Evolutionary conservation across 306 rosid genomes (phyloP).

Genomic region (Vicia villosa): DNA sequence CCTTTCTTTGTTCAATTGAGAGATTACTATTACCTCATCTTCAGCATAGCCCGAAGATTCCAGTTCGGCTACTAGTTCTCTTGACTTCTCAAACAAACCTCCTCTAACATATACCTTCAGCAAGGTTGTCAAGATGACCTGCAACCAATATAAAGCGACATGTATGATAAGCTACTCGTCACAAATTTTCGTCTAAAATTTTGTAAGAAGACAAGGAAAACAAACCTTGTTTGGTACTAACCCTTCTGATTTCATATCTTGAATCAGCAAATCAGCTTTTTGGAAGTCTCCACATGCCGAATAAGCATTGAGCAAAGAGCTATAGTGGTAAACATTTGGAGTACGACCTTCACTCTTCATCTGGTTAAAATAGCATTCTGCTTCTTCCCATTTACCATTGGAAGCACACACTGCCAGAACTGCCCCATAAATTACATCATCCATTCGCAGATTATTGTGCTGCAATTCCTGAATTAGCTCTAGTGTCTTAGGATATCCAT

Average conservation of each 20-base stretch:
- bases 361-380: constrained; percentile 70
- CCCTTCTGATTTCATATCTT: constrained; percentile 79
- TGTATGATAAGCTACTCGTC: not conserved
- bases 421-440: constrained; percentile 77
- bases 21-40: constrained; percentile 66
- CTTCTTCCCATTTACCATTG: constrained; percentile 73
- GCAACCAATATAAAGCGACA: constrained; percentile 34
- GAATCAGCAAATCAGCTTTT: constrained; percentile 72
- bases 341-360: constrained; percentile 79
- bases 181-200: not conserved
- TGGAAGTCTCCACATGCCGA: constrained; percentile 63
- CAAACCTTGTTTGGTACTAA: constrained; percentile 96
- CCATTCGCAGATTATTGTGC: constrained; percentile 61
- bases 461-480: constrained; percentile 77
- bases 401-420: constrained; percentile 89
- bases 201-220: constrained; percentile 46
- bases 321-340: constrained; percentile 77
- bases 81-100: constrained; percentile 85
- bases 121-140: constrained; percentile 89
- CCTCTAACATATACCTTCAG: constrained; percentile 92
- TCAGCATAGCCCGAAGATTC: constrained; percentile 78
- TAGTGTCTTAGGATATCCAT: constrained; percentile 75
- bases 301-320: constrained; percentile 89
- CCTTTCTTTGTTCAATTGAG: constrained; percentile 3
- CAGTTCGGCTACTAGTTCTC: constrained; percentile 66